Percentiles rank a stretch among this genome's conserved stretches.
These are phyloP conservation scores for Alternaria panax DNA, from an alignment of 2,329 filamentous ascomycete genomes.

Conservation along the genomic window DNA sequence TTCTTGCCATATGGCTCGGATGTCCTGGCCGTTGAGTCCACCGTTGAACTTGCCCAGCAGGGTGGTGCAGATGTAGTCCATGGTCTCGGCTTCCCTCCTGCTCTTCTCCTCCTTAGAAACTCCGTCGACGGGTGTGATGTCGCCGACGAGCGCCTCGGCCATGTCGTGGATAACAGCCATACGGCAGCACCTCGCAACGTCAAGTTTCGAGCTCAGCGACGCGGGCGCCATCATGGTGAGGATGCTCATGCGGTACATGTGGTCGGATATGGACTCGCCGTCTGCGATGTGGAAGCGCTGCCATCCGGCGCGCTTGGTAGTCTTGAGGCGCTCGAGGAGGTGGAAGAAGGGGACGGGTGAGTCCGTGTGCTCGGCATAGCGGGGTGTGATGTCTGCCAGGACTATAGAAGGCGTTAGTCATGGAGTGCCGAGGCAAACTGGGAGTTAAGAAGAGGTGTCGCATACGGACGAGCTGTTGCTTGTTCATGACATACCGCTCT, in stretches of 20 bases:
- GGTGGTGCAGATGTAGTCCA: slow-evolving; percentile 83
- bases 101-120: slow-evolving; percentile 88
- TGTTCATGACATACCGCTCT: slow-evolving; percentile 54
- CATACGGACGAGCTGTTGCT: slow-evolving; percentile 38
- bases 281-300: slow-evolving; percentile 77
- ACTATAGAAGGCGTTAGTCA: slow-evolving; percentile 54
- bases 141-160: slow-evolving; percentile 92
- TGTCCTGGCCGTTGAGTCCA: slow-evolving; percentile 72
- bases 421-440: not conserved
- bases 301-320: slow-evolving; percentile 96
- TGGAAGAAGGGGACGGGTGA: slow-evolving; percentile 94
- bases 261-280: slow-evolving; percentile 92
- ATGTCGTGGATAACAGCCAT: slow-evolving; percentile 98
- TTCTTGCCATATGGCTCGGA: slow-evolving; percentile 87
- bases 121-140: slow-evolving; percentile 92
- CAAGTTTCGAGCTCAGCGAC: slow-evolving; percentile 72
- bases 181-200: slow-evolving; percentile 84
- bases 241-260: slow-evolving; percentile 99
- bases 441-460: slow-evolving; percentile 35
- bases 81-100: slow-evolving; percentile 83
- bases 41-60: slow-evolving; percentile 78
- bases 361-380: slow-evolving; percentile 65
- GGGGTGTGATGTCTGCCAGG: slow-evolving; percentile 67
- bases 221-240: slow-evolving; percentile 91
- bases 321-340: slow-evolving; percentile 91